Conservation (phyloP, 1,284 basidiomycete genomes). For the Heterobasidion occidentale region DNA sequence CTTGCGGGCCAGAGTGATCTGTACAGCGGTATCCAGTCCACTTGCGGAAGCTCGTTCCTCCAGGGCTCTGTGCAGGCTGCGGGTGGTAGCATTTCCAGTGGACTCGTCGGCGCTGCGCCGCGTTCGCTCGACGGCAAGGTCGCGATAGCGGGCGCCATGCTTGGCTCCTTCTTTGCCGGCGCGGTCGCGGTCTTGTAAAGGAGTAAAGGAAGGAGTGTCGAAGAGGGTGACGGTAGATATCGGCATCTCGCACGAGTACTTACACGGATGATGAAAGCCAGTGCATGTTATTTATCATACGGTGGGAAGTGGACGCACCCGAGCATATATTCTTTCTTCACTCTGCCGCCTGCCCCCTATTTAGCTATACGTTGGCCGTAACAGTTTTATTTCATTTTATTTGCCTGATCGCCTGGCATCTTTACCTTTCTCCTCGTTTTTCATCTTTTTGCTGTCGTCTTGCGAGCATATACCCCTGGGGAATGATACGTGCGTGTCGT, state of each 20-base stretch:
- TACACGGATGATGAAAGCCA: too few species aligned
- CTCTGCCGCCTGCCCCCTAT: not conserved
- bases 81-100: constrained; percentile 39
- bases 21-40: constrained; percentile 49
- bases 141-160: constrained; percentile 8
- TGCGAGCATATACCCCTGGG: not conserved
- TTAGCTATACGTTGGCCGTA: not conserved
- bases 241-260: too few species aligned
- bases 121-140: constrained; percentile 13
- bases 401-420: too few species aligned
- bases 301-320: not conserved
- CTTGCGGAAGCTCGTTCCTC: constrained; percentile 61
- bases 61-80: constrained; percentile 58
- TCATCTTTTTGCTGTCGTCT: not conserved
- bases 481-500: not conserved
- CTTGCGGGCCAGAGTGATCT: constrained; percentile 60
- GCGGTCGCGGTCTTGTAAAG: constrained; percentile 12
- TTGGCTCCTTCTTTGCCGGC: constrained; percentile 12
- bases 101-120: constrained; percentile 22
- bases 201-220: not conserved
- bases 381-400: not conserved
- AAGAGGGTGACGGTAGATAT: not conserved
- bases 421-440: not conserved
- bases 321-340: not conserved
- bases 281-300: too few species aligned